Base-by-base conservation (phyloP, 2,329 filamentous ascomycete species). In the Harringtonia aguacate region DNA sequence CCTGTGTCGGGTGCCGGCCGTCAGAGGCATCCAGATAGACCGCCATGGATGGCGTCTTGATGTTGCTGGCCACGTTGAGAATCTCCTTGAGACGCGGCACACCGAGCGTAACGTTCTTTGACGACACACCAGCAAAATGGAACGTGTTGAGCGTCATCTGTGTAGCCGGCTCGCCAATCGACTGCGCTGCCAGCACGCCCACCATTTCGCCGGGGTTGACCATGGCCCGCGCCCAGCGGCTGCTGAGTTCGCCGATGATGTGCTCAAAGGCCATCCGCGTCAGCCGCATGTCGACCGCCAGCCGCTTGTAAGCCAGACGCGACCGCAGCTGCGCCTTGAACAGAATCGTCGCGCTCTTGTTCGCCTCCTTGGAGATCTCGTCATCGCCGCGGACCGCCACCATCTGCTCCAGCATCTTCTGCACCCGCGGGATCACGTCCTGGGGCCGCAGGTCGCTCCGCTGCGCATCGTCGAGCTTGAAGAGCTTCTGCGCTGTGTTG, bases 141-240 rank as follows among this genome's bases (percentile, higher is more conserved):
- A 98, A 98, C 21, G 92, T 98, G 69, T 98, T 98, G 48, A 98
- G 70, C 1, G 92, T 98, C 92, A 98, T 98, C 72, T 98, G 92
- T 1, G 92, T 98, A 20, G 92, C 94, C 34, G 92, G 92, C 65
- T 98, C 92, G 69, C 92, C 92, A 60, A 98, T 98, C 28, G 92
- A 98, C 67, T 98, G 92, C 8, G 94, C 92, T 50, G 92, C 92
- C 57, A 98, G 70, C 20, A 98, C 92, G 68, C 92, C 92, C 45
- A 98, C 92, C 92, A 98, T 98, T 62, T 98, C 94, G 59, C 94
- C 92, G 39, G 92, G 90, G 55, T 81, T 86, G 48, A 95, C 89
- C 54, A 85, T 79, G 38, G 90, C 79, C 56, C 84, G 82, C 30
- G 85, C 78, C 75, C 94, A 98, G 49, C 88, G 79, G 58, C 78